phyloP scores from a whole-genome alignment of 148 eudicot genomes.

The Pharnaceum exiguum region DNA sequence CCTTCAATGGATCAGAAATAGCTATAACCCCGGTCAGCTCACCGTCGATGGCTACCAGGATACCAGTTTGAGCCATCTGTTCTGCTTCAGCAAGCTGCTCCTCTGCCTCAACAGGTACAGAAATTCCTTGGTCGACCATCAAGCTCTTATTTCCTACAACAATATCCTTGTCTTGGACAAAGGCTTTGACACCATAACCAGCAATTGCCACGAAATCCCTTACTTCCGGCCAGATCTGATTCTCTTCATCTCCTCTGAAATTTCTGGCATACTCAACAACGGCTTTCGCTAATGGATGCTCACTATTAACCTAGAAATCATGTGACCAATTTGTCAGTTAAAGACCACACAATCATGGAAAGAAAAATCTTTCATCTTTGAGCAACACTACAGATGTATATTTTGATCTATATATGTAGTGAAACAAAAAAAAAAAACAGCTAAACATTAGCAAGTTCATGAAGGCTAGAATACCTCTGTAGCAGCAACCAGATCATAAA shows the following conservation, averaged over 20 bases:
- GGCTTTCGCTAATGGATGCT: conserved; percentile 93
- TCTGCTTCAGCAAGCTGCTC: conserved; percentile 69
- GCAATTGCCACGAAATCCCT: conserved; percentile 56
- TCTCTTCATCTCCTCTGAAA: conserved; percentile 54
- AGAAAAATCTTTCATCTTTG: too few species aligned
- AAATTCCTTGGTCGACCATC: conserved; percentile 51
- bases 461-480: conserved; percentile 58
- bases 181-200: conserved; percentile 82
- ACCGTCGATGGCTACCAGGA: conserved; percentile 62
- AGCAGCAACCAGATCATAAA: conserved; percentile 78
- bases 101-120: conserved; percentile 55
- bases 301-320: conserved; percentile 66
- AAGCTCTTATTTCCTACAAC: conserved; percentile 80
- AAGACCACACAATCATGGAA: not conserved
- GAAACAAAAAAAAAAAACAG: not conserved
- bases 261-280: conserved; percentile 80
- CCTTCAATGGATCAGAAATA: conserved; percentile 85
- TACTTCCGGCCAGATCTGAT: conserved; percentile 59
- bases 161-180: conserved; percentile 51
- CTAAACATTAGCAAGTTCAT: not conserved
- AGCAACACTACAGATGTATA: too few species aligned
- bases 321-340: not conserved
- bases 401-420: not conserved
- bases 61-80: conserved; percentile 77
- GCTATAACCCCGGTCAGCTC: conserved; percentile 61